Percentiles rank a stretch among this genome's conserved stretches.
These are phyloP conservation scores for Pezicula radicicola DNA, from an alignment of 2,329 filamentous ascomycete genomes.

Conservation along the genomic window DNA sequence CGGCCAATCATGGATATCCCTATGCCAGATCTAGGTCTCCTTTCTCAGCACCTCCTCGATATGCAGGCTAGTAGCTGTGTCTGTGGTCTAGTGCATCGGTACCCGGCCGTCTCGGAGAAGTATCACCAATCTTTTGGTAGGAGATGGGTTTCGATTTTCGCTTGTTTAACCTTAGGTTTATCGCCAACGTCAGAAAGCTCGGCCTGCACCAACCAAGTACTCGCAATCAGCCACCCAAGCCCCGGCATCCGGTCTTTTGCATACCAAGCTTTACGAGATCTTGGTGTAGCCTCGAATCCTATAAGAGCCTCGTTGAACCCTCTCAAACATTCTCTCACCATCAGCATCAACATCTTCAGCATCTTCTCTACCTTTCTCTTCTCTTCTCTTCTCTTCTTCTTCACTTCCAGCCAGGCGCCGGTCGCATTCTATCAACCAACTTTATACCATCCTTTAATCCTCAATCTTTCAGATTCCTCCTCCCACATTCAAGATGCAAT, in stretches of 20 bases:
- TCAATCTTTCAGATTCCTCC: conserved; percentile 9
- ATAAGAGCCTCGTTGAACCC: conserved; percentile 21
- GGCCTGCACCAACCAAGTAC: conserved; percentile 11
- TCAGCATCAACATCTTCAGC: conserved; percentile 19
- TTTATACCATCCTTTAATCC: conserved; percentile 9
- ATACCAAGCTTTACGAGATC: conserved; percentile 15
- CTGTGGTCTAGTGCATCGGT: conserved; percentile 1
- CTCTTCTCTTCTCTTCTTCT: conserved; percentile 18
- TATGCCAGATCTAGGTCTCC: conserved; percentile 5
- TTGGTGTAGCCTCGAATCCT: conserved; percentile 4
- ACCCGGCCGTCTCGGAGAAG: conserved; percentile 11
- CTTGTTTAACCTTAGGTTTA: conserved; percentile 4
- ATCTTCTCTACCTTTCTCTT: conserved; percentile 1
- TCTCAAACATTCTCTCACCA: conserved; percentile 13
- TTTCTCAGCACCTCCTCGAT: conserved; percentile 5
- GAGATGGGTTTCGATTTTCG: conserved; percentile 10
- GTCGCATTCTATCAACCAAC: conserved; percentile 15
- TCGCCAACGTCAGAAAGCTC: conserved; percentile 14
- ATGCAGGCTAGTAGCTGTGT: neutral
- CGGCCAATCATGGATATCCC: conserved; percentile 10
- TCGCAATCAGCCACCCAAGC: conserved; percentile 11
- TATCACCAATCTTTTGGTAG: conserved; percentile 13
- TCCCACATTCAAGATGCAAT: conserved; percentile 40
- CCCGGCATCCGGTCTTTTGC: conserved; percentile 20
- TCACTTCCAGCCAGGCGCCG: conserved; percentile 22